Percentiles rank a stretch among this genome's conserved stretches.
Conservation (phyloP, 495 filamentous ascomycete genomes). For the Podospora pseudopauciseta region DNA sequence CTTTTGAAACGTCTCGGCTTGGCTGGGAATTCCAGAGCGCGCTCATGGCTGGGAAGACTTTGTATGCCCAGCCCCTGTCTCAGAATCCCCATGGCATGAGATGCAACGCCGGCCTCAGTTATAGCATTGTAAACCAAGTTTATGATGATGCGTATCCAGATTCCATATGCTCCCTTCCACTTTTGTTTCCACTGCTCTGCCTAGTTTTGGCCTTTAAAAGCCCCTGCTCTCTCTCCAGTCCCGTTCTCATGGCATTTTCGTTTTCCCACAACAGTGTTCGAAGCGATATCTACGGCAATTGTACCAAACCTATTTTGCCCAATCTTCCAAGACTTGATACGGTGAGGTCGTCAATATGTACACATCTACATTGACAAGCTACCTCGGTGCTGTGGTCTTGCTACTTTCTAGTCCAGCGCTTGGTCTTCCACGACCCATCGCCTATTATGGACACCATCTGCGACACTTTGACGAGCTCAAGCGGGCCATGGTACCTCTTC, state of each 20-base stretch:
- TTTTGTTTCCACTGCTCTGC: not conserved
- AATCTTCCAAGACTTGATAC: too few relatives aligned
- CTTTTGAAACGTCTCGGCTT: not conserved
- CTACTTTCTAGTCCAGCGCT: not conserved
- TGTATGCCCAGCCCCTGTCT: not conserved
- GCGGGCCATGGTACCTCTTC: too few relatives aligned
- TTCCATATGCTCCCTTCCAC: not conserved
- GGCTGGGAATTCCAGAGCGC: not conserved
- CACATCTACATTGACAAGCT: not conserved
- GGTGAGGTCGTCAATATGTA: not conserved
- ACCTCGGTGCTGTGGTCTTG: not conserved
- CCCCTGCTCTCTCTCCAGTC: not conserved
- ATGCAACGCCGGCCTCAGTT: not conserved
- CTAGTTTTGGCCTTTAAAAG: not conserved
- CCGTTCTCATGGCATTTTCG: too few relatives aligned
- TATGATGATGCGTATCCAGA: not conserved
- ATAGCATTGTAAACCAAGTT: not conserved
- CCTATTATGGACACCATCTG: not conserved
- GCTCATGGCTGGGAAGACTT: not conserved
- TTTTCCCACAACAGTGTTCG: too few relatives aligned
- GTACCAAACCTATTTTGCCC: too few relatives aligned
- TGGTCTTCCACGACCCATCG: not conserved
- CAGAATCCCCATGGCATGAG: not conserved
- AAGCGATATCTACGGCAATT: too few relatives aligned
- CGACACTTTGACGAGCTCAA: not conserved